Base-by-base conservation (phyloP, 2,329 filamentous ascomycete genomes). In the Allantophomopsis cytisporea region DNA sequence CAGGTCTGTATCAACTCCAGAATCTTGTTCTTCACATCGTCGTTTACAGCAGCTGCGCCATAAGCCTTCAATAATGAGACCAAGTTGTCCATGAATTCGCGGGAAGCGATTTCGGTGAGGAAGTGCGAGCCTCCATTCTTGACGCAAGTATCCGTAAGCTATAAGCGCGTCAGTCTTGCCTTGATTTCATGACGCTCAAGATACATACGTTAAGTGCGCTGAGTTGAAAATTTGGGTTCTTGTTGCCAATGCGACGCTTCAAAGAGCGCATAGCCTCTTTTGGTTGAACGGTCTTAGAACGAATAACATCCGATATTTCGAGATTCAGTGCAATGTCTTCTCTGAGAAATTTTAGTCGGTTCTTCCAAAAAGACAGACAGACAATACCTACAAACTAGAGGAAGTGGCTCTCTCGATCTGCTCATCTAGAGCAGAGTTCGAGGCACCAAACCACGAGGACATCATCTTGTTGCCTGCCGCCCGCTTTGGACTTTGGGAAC, bases 81-180 rank as follows among this genome's bases (percentile, higher is more conserved):
- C 39, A 98, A 65, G 57, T 95, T 95, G 63, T 98, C 91, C 83
- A 98, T 93, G 55, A 96, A 98, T 64, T 98, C 91, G 47, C 88
- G 78, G 14, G 89, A 95, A 32, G 91, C 89, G 50, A 98, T 91
- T 64, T 98, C 91, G 48, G 80, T 73, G 37, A 98, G 78, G 60
- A 98, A 98, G 62, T 98, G 91, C 31, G 82, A 75, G 50, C 91
- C 91, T 43, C 91, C 91, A 67, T 98, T 98, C 66, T 98, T 98
- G 45, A 96, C 87, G 58, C 91, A 98, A 1, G 91, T 96, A 64
- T 98, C 91, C 48, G 88, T 94, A 53, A 98, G 80, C 86, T 80
- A 50, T 30, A 44, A 30, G 38, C 37, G 53, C 39, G 50, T 76
- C 45, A 39, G 38, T 16, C 17, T 42, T 35, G 23, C 32, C 20